Percentiles rank a stretch among this genome's conserved stretches.
phyloP scores from a whole-genome alignment of 2,329 filamentous ascomycete species.

The Talaromyces sp. region DNA sequence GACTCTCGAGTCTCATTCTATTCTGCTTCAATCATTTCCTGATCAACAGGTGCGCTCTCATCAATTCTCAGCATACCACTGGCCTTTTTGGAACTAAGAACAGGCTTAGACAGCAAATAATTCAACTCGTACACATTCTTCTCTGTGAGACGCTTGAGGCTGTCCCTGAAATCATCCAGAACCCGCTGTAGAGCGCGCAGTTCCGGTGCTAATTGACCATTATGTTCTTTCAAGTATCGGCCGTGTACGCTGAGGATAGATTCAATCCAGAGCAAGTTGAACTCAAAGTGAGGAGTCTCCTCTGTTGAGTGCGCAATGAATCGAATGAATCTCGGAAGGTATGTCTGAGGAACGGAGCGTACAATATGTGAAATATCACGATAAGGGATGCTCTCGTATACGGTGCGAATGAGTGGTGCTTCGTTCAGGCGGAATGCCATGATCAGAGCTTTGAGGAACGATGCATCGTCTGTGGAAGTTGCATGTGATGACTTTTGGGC shows the following conservation, averaged over 20 bases:
- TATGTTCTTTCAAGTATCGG: conserved; percentile 74
- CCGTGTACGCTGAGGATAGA: conserved; percentile 75
- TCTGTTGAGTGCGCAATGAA: conserved; percentile 87
- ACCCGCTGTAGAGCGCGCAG: conserved; percentile 76
- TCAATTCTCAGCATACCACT: conserved; percentile 30
- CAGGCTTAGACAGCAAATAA: conserved; percentile 62
- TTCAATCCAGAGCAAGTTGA: conserved; percentile 90
- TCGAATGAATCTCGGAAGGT: conserved; percentile 76
- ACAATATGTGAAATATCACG: conserved; percentile 72
- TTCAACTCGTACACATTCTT: conserved; percentile 87
- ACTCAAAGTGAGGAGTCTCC: conserved; percentile 87
- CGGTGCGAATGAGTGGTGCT: conserved; percentile 69
- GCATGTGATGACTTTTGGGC: conserved; percentile 42
- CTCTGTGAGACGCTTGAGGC: conserved; percentile 76
- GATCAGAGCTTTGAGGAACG: conserved; percentile 80
- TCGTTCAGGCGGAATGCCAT: conserved; percentile 98
- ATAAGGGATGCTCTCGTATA: conserved; percentile 78
- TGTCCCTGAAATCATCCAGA: conserved; percentile 71
- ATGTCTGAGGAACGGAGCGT: conserved; percentile 72
- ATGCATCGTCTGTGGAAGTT: conserved; percentile 61
- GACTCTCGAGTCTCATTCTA: neutral
- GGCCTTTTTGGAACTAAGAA: conserved; percentile 22
- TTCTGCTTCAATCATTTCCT: conserved; percentile 21
- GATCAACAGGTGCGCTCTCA: conserved; percentile 23
- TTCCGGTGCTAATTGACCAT: conserved; percentile 75